Percentiles rank a stretch among this genome's conserved stretches.
phyloP scores from a whole-genome alignment of 352 stramenopile species.

The Elongisporangium undulatum region DNA sequence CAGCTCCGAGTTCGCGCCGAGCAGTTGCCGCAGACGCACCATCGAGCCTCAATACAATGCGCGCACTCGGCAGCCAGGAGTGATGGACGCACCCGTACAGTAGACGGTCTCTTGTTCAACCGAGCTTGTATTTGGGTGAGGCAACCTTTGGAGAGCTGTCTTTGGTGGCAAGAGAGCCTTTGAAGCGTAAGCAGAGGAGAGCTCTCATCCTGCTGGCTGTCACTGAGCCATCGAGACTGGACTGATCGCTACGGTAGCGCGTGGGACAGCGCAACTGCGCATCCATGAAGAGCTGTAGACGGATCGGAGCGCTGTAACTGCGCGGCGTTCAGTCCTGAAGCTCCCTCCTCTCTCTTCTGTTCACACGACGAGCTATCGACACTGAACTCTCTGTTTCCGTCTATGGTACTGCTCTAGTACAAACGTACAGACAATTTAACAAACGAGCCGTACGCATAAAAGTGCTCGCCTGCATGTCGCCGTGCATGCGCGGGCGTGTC shows the following conservation, averaged over 20 bases:
- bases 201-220: background rate
- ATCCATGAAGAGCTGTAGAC: background rate
- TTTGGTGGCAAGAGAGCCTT: background rate
- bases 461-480: background rate
- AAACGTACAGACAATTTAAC: background rate
- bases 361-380: background rate
- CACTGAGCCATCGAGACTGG: background rate
- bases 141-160: background rate
- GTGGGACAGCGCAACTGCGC: background rate
- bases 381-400: background rate
- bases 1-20: slow-evolving; percentile 38
- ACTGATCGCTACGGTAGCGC: background rate
- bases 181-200: background rate
- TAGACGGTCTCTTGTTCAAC: background rate
- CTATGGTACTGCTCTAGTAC: background rate
- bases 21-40: slow-evolving; percentile 48
- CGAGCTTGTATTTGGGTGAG: slow-evolving; percentile 1
- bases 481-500: too few species aligned
- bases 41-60: slow-evolving; percentile 19
- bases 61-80: background rate
- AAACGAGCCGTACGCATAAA: background rate
- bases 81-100: background rate
- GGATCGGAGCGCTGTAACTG: background rate
- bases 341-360: background rate
- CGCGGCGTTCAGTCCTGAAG: background rate